Conservation (phyloP, 495 filamentous ascomycete genomes). For the Aspergillus mulundensis region DNA sequence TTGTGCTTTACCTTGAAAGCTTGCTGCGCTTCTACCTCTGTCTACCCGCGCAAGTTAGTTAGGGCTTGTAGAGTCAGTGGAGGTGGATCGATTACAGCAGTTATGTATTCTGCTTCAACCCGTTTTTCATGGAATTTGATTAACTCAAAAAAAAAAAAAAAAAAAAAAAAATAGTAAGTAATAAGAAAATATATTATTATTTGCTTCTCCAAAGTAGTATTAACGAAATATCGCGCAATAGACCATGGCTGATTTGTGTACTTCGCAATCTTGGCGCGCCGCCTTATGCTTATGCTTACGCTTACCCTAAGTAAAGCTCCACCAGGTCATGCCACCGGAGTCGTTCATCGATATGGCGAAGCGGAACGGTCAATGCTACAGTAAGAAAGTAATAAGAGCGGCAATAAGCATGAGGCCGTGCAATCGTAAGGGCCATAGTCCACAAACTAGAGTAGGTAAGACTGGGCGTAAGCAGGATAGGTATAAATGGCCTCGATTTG, state of each 20-base stretch:
- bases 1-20: too few relatives aligned
- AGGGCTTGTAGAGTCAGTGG: too few relatives aligned
- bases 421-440: neutral
- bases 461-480: neutral
- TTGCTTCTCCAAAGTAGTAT: neutral
- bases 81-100: too few relatives aligned
- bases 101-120: too few relatives aligned
- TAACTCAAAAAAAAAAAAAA: too few relatives aligned
- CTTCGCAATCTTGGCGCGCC: neutral
- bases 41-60: too few relatives aligned
- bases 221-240: neutral
- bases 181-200: too few relatives aligned
- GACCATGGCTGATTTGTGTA: neutral
- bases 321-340: neutral
- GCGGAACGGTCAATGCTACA: neutral
- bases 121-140: too few relatives aligned
- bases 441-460: neutral
- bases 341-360: neutral
- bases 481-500: neutral
- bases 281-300: constrained; percentile 5
- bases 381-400: neutral
- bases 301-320: neutral
- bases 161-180: too few relatives aligned
- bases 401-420: neutral
- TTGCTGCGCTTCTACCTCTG: too few relatives aligned